Evolutionary conservation across 192 early-diverging fungal species (phyloP), one percentile per base, ranked within the genome.

Genomic region (Geranomyces michiganensis): DNA sequence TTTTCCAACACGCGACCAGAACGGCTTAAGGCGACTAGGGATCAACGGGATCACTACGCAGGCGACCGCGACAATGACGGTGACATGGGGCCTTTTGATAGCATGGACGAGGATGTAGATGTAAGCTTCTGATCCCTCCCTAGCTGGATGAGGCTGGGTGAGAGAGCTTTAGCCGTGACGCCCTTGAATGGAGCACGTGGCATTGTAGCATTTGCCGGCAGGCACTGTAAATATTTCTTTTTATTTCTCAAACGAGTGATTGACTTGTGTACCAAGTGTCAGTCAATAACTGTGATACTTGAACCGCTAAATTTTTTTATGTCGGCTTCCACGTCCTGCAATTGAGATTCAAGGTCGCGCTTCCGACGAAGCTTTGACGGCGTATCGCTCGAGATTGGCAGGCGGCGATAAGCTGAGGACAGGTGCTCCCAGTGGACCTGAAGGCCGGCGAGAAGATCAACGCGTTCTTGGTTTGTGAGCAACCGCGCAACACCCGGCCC

Each of bases 31-130:
- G 32, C 59, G 26, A 66, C 62, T 41, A 49, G 31, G 10, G 79
- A 84, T 68, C 72, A 72, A 22, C 67, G 79, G 19, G 82, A 84
- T 44, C 62, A 73, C 61, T 84, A 84, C 68, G 74, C 76, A 22
- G 77, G 74, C 44, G 79, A 79, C 21, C 43, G 62, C 22, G 82
- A 84, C 56, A 62, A 81, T 30, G 79, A 81, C 53, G 64, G 48
- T 5, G 71, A 63, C 10, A 70, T 55, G 26, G 72, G 59, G 10
- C 36, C 36, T 41, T 41, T 41, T 15, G 65, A 56, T 19, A 33
- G 33, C 26, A 36, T 29, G 17, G 66, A 55, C 22, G 66, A 68
- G 53, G 66, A 56, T 49, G 19, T 68, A 24, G 66, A 56, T 14
- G 51, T 55, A 6, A 55, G 51, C 14, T 55, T 41, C 36, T 41